Evolutionary conservation across 345 rosid genomes (phyloP).

Genomic region (Eucalyptus erythrocorys): DNA sequence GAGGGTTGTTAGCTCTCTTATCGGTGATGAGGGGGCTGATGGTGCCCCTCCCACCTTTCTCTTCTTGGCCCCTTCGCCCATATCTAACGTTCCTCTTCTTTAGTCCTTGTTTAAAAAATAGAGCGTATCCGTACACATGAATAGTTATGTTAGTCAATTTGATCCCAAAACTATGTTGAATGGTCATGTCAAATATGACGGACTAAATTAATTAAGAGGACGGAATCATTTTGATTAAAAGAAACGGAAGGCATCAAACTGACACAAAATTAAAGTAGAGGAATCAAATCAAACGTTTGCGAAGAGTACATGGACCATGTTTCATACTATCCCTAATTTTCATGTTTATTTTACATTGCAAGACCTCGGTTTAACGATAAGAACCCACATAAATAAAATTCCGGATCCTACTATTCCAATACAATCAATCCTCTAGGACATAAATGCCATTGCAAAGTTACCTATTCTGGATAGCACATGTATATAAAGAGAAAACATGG

Average conservation of each 20-base stretch:
- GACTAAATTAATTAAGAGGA: neutral
- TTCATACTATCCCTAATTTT: neutral
- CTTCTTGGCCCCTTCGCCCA: neutral
- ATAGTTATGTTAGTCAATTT: neutral
- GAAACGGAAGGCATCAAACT: neutral
- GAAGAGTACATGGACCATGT: neutral
- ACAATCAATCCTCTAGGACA: neutral
- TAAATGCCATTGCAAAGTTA: neutral
- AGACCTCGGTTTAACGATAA: neutral
- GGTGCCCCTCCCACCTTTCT: neutral
- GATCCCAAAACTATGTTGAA: neutral
- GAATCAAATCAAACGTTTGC: neutral
- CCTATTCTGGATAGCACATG: neutral
- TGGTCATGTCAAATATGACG: fast-evolving
- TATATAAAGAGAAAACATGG: neutral
- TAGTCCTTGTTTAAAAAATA: too few relatives aligned
- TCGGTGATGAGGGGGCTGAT: neutral
- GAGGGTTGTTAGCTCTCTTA: neutral
- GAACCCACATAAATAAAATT: neutral
- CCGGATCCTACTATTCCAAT: neutral
- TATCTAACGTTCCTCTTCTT: neutral
- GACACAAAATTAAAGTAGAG: neutral
- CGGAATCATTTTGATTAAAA: neutral
- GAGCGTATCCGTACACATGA: neutral
- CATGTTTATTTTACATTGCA: neutral